These are phyloP conservation scores for Lumnitzera littorea DNA, from an alignment of 345 rosid species.

Conservation along the genomic window DNA sequence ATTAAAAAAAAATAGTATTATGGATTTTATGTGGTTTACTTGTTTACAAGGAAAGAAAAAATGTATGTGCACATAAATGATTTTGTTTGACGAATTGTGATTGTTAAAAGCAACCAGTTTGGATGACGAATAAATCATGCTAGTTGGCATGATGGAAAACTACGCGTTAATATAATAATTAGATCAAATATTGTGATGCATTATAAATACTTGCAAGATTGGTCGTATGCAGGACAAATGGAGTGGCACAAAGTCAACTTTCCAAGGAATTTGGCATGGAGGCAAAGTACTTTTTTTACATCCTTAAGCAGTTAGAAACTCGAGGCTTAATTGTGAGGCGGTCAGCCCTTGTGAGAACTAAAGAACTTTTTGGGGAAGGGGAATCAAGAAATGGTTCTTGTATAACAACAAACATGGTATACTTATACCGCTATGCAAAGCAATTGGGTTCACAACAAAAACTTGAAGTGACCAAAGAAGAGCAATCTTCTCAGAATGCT, in stretches of 20 bases:
- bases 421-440: conserved; percentile 67
- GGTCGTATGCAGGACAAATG: conserved; percentile 44
- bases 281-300: conserved; percentile 66
- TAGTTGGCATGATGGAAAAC: background rate
- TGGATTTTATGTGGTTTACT: too few species aligned
- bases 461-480: conserved; percentile 62
- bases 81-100: too few species aligned
- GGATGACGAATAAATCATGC: too few species aligned
- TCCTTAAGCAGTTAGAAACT: conserved; percentile 64
- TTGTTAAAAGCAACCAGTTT: too few species aligned
- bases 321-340: conserved; percentile 65
- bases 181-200: background rate
- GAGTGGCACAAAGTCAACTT: conserved; percentile 70
- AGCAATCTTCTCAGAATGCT: conserved; percentile 19
- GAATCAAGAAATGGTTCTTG: conserved; percentile 49
- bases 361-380: conserved; percentile 53
- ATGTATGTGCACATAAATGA: too few species aligned
- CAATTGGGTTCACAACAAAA: conserved; percentile 68
- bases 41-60: too few species aligned
- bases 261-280: conserved; percentile 69
- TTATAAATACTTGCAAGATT: background rate
- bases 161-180: background rate
- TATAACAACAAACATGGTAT: conserved; percentile 58
- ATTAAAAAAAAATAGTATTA: too few species aligned
- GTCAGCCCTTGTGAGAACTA: conserved; percentile 67